phyloP scores from a whole-genome alignment of 2,329 filamentous ascomycete genomes.

The Didymella pinodella region DNA sequence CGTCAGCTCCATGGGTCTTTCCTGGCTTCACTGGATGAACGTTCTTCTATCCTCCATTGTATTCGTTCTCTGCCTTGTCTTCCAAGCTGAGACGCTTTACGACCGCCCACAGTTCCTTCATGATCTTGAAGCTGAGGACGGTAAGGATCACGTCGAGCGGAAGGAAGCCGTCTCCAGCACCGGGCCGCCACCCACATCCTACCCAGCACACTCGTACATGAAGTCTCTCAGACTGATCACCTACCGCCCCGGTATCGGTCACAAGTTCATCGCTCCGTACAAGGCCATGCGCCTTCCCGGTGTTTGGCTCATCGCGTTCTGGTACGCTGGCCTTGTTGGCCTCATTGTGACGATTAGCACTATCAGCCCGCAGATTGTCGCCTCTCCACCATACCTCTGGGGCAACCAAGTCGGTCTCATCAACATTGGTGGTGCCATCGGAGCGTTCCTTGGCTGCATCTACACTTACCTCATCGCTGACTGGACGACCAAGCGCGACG shows the following conservation, averaged over 20 bases:
- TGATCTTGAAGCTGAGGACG: conserved; percentile 23
- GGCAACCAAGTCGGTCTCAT: conserved; percentile 51
- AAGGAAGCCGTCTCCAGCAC: conserved; percentile 28
- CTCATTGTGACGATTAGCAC: conserved; percentile 51
- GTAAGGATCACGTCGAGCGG: conserved; percentile 26
- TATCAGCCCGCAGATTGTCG: conserved; percentile 50
- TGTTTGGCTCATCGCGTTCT: conserved; percentile 53
- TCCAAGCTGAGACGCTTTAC: conserved; percentile 53
- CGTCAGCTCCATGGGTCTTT: conserved; percentile 43
- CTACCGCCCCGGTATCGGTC: conserved; percentile 45
- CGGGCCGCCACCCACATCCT: conserved; percentile 25
- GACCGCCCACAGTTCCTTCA: conserved; percentile 38
- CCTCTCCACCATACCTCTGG: conserved; percentile 54
- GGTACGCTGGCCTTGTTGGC: conserved; percentile 55
- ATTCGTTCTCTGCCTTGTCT: conserved; percentile 46
- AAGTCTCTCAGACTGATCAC: conserved; percentile 49
- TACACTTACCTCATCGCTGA: conserved; percentile 52
- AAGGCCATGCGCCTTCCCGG: conserved; percentile 51
- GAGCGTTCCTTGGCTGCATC: conserved; percentile 46
- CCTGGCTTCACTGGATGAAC: conserved; percentile 54
- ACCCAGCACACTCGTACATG: conserved; percentile 44
- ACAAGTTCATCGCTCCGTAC: conserved; percentile 51
- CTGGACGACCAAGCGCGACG: conserved; percentile 48
- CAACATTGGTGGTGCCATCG: conserved; percentile 51
- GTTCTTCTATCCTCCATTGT: conserved; percentile 46